Evolutionary conservation across 1,139 yeast genomes (phyloP).

Genomic region (Taphrina communis): DNA sequence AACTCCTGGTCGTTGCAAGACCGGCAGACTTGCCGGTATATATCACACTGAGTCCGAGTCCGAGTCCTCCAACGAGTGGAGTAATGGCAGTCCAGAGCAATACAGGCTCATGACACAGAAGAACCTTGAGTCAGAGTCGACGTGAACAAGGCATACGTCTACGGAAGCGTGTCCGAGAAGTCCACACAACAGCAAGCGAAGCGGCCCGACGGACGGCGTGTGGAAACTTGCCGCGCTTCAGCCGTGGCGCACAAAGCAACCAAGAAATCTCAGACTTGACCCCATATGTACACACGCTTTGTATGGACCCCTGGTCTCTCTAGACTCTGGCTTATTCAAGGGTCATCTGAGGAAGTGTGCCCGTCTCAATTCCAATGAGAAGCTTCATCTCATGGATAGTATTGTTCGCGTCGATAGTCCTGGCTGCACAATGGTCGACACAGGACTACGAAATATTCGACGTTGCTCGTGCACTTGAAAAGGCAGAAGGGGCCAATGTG

Average conservation of each 20-base stretch:
- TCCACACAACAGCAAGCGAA: not conserved
- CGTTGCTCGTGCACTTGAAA: conserved; percentile 67
- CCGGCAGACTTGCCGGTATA: too few relatives aligned
- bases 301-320: too few relatives aligned
- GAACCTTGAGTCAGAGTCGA: too few relatives aligned
- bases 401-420: conserved; percentile 9
- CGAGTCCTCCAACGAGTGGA: too few relatives aligned
- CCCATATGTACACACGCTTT: too few relatives aligned
- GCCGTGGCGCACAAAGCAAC: not conserved
- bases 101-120: too few relatives aligned
- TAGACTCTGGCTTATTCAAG: too few relatives aligned
- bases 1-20: not conserved
- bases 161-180: too few relatives aligned
- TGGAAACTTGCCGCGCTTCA: conserved; percentile 5
- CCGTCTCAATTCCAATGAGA: not conserved
- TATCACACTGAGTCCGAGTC: too few relatives aligned
- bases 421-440: conserved; percentile 41
- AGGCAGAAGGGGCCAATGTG: conserved; percentile 66
- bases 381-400: not conserved
- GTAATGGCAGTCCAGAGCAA: too few relatives aligned
- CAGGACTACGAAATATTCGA: conserved; percentile 62
- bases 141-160: too few relatives aligned
- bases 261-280: not conserved
- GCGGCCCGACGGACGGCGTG: not conserved
- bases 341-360: too few relatives aligned